Conservation (phyloP, 306 rosid species). For the Lagenaria siceraria region DNA sequence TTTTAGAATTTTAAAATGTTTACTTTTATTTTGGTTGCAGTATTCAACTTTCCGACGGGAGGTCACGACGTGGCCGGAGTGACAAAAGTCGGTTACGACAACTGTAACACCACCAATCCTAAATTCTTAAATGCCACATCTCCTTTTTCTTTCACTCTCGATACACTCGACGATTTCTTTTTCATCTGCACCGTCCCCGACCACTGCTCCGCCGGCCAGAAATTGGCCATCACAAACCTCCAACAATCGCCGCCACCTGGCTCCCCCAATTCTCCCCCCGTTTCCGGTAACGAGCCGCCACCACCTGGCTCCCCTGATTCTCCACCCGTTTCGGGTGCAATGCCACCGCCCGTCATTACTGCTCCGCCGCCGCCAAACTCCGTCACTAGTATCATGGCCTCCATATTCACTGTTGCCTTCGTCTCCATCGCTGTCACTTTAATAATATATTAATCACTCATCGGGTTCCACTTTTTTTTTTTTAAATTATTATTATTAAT, state of each 20-base stretch:
- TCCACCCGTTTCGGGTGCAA: not conserved
- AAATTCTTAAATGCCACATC: not conserved
- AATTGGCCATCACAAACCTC: conserved; percentile 25
- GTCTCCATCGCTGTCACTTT: not conserved
- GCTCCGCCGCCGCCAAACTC: conserved; percentile 8
- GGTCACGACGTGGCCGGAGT: conserved; percentile 1
- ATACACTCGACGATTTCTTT: conserved; percentile 3
- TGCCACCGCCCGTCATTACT: not conserved
- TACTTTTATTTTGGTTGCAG: conserved; percentile 1
- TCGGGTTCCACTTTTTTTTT: not conserved
- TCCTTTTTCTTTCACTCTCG: conserved; percentile 15
- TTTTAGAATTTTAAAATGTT: too few relatives aligned
- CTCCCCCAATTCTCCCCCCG: not conserved
- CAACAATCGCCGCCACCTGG: not conserved
- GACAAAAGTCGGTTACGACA: not conserved
- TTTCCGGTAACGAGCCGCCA: not conserved
- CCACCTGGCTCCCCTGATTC: not conserved
- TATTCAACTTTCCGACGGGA: conserved; percentile 4
- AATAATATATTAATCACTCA: not conserved
- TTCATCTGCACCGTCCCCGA: conserved; percentile 19
- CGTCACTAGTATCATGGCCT: not conserved
- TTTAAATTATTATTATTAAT: not conserved
- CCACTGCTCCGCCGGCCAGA: conserved; percentile 42
- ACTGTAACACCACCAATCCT: not conserved
- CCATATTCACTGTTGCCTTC: conserved; percentile 4